A percentile compares a stretch with the other conserved stretches of the same genome.
These are phyloP conservation scores for Cystobasidium onofrii DNA, from an alignment of 768 basidiomycete genomes.

Conservation along the genomic window DNA sequence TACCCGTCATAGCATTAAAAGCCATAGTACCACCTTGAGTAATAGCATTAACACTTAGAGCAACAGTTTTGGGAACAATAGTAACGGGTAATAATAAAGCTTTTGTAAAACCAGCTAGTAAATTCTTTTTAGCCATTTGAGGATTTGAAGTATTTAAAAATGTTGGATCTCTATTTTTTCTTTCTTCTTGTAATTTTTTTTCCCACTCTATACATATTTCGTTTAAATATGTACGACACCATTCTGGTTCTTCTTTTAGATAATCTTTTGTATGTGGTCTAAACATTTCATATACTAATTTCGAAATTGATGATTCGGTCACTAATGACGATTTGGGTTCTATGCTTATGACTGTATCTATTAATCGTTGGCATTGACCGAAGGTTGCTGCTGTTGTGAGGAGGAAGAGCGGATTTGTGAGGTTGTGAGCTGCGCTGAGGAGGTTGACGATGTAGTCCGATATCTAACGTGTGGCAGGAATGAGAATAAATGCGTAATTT, in stretches of 20 bases:
- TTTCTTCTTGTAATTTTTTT: constrained; percentile 46
- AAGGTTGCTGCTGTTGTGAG: constrained; percentile 84
- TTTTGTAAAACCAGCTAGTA: constrained; percentile 82
- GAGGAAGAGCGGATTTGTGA: constrained; percentile 64
- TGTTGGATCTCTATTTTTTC: constrained; percentile 46
- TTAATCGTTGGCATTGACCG: constrained; percentile 75
- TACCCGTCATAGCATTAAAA: constrained; percentile 40
- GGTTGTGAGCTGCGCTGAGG: constrained; percentile 65
- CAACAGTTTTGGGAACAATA: constrained; percentile 74
- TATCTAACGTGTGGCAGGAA: constrained; percentile 52
- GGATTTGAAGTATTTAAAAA: constrained; percentile 82
- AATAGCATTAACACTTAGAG: constrained; percentile 47
- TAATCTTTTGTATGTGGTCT: constrained; percentile 97
- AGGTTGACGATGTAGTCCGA: constrained; percentile 77
- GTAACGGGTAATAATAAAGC: constrained; percentile 86
- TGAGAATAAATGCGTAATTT: too few species aligned
- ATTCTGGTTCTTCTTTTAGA: constrained; percentile 83
- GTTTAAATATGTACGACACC: constrained; percentile 64
- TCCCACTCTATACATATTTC: constrained; percentile 74
- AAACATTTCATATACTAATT: constrained; percentile 86
- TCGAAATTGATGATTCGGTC: constrained; percentile 58
- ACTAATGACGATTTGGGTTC: constrained; percentile 50
- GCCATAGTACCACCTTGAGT: constrained; percentile 53
- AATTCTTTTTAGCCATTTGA: constrained; percentile 80
- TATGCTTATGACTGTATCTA: constrained; percentile 63